Conservation (phyloP, 2,329 filamentous ascomycete species). For the Periconia sp. region DNA sequence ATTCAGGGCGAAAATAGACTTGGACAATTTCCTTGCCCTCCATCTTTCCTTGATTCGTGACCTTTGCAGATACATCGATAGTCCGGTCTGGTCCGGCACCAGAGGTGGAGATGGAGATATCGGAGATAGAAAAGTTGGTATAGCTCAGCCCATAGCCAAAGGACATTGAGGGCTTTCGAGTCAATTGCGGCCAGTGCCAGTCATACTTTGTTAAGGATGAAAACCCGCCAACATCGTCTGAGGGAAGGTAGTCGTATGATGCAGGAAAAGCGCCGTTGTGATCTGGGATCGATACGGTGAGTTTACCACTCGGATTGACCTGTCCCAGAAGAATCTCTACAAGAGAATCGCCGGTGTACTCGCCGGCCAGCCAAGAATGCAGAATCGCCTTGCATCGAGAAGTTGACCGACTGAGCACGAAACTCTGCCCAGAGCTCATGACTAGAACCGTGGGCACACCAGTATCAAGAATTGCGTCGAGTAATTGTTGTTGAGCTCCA, state of each 20-base stretch:
- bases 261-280: not conserved
- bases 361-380: conserved; percentile 2
- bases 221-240: not conserved
- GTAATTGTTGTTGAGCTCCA: conserved; percentile 38
- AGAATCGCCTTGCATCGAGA: conserved; percentile 16
- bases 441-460: conserved; percentile 35
- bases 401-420: conserved; percentile 30
- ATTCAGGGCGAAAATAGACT: no score
- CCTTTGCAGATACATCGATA: no score
- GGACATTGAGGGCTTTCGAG: not conserved
- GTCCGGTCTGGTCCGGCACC: no score
- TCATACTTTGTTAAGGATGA: not conserved
- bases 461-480: conserved; percentile 35
- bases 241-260: not conserved
- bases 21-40: no score
- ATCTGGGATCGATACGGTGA: conserved; percentile 12
- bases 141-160: conserved; percentile 1
- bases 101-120: no score
- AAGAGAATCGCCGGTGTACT: conserved; percentile 8
- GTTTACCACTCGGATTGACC: conserved; percentile 12
- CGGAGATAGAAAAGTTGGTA: not conserved
- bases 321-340: conserved; percentile 10
- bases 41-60: not conserved
- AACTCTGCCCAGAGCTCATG: conserved; percentile 35
- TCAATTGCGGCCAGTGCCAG: not conserved